Base-by-base conservation (phyloP, 2,329 filamentous ascomycete genomes). In the Macrophomina tecta region DNA sequence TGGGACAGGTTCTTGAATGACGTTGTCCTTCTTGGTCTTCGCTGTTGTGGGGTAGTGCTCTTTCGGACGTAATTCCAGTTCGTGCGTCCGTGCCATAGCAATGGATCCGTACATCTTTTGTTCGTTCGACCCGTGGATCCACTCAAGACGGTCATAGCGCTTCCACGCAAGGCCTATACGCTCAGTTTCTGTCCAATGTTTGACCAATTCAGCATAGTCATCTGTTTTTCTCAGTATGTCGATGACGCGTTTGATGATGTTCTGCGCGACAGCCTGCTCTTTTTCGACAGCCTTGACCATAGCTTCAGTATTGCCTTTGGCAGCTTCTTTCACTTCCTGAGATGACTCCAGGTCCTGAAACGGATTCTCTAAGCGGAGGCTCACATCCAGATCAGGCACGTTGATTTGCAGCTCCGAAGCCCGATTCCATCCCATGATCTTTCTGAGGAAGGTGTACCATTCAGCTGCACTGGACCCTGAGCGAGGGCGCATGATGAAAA, bases 101-200 rank as follows among this genome's bases (percentile, higher is more conserved):
- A 90, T 87, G 0, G 87, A 86, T 42, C 89, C 89, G 69, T 90
- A 90, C 88, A 91, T 91, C 68, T 86, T 87, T 70, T 87, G 83
- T 73, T 91, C 89, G 64, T 89, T 88, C 11, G 81, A 80, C 16
- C 89, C 89, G 74, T 89, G 84, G 4, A 91, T 81, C 89, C 89
- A 91, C 76, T 91, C 89, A 16, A 91, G 78, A 30, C 89, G 83
- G 72, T 91, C 89, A 72, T 90, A 91, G 53, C 89, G 82, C 75
- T 88, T 89, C 89, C 89, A 91, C 3, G 87, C 88, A 56, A 91
- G 81, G 3, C 89, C 89, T 73, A 90, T 86, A 32, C 84, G 84
- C 67, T 86, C 83, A 28, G 83, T 79, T 61, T 82, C 82, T 4
- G 82, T 80, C 89, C 89, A 90, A n/a, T 80, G 74, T 42, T 85